These are phyloP conservation scores for Pezicula carpinea DNA, from an alignment of 2,329 filamentous ascomycete species.

Conservation along the genomic window DNA sequence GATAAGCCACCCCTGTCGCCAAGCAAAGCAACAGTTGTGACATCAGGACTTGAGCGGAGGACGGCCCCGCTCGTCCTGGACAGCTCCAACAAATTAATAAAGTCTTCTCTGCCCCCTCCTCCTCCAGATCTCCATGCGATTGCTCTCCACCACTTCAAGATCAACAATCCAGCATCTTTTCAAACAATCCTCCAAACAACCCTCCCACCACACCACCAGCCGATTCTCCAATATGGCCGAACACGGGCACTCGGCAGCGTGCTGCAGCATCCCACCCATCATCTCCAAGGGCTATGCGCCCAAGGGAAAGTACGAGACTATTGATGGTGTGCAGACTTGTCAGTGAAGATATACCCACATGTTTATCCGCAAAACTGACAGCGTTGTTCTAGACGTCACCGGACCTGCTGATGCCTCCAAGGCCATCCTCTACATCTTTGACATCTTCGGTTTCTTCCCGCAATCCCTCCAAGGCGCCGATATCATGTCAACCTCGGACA, in stretches of 20 bases:
- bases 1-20: too few relatives aligned
- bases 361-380: background rate
- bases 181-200: background rate
- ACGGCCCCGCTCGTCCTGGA: too few relatives aligned
- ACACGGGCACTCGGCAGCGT: slow-evolving; percentile 48
- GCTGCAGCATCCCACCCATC: slow-evolving; percentile 56
- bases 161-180: background rate
- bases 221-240: slow-evolving; percentile 12
- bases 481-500: slow-evolving; percentile 51
- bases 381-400: slow-evolving; percentile 33
- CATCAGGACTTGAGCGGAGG: too few relatives aligned
- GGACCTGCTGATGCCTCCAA: slow-evolving; percentile 44
- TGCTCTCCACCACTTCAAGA: background rate
- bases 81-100: too few relatives aligned
- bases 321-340: slow-evolving; percentile 53
- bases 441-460: slow-evolving; percentile 67
- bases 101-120: background rate
- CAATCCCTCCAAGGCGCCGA: slow-evolving; percentile 69
- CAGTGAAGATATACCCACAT: slow-evolving; percentile 8
- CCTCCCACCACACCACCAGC: background rate
- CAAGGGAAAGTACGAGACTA: slow-evolving; percentile 52
- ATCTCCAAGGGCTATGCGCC: slow-evolving; percentile 48
- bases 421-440: slow-evolving; percentile 55
- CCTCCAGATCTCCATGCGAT: background rate
- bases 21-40: too few relatives aligned